Base-by-base conservation (phyloP, 257 asterid species). In the Echium plantagineum region DNA sequence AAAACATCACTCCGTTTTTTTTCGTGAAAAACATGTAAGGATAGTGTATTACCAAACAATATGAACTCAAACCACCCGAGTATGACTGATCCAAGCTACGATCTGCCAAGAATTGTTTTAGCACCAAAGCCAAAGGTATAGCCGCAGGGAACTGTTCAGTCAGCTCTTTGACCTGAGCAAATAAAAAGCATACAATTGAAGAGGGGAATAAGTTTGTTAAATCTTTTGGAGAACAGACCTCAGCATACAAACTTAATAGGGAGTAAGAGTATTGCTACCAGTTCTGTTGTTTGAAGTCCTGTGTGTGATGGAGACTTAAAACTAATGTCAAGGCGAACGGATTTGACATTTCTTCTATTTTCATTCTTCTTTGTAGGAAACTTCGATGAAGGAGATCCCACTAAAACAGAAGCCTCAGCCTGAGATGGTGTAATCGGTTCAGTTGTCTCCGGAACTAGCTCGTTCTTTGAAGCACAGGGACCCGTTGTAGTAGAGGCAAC, bases 51-150 rank as follows among this genome's bases (percentile, higher is more conserved):
- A 93, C 98, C 77, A 93, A 84, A 69, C 94, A 93, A 74, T 93
- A 86, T 28, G 98, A 89, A 78, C 94, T 93, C 67, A 93, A 83
- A 70, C 98, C 98, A 62, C 98, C 98, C 20, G 98, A 93, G 73
- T 93, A 93, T 59, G 98, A 89, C 71, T 89, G 98, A 77, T 89
- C 95, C 78, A 93, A 76, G 71, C 94, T 79, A 70, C 98, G 98
- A 69, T 93, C 98, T 8, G 98, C 97, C 83, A 93, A 72, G 80
- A 93, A 93, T 81, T 88, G 96, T 78, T 93, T 93, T 59, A 93
- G 82, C 71, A 89, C 95, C 79, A 89, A 75, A 49, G 90, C 85
- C 65, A 93, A 97, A 72, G 97, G 98, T 67, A 78, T 83, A 32
- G 89, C 80, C 64, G 98, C 95, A 64, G 96, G 94, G 78, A 93